Percentiles rank a stretch among this genome's conserved stretches.
phyloP scores from a whole-genome alignment of 352 stramenopile genomes.

The Sclerospora graminicola region DNA sequence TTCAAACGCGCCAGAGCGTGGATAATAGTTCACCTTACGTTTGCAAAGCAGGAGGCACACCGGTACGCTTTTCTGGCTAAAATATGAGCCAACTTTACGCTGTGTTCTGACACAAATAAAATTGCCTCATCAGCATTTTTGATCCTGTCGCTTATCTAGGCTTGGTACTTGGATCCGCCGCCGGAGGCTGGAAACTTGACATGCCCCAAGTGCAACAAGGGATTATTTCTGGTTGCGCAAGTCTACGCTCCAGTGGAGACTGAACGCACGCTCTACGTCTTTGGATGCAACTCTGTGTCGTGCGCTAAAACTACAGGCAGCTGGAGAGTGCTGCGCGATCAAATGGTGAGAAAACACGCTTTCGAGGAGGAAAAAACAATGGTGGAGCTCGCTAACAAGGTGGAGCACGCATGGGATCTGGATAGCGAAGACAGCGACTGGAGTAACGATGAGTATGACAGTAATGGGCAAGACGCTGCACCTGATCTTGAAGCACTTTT shows the following conservation, averaged over 20 bases:
- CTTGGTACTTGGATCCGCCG: conserved; percentile 44
- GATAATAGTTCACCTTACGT: conserved; percentile 55
- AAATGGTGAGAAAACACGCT: conserved; percentile 14
- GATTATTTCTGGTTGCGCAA: conserved; percentile 62
- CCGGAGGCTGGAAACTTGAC: conserved; percentile 25
- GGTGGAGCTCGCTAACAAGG: conserved; percentile 9
- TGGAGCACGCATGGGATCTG: conserved; percentile 21
- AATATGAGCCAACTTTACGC: background rate
- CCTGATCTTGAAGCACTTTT: conserved; percentile 47
- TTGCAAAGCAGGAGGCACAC: conserved; percentile 71
- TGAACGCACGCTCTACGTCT: conserved; percentile 72
- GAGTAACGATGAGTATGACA: conserved; percentile 49
- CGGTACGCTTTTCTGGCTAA: conserved; percentile 24
- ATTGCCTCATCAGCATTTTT: no score
- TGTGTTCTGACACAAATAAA: no score
- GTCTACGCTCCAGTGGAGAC: conserved; percentile 69
- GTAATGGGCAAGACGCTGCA: conserved; percentile 3
- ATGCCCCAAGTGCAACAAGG: conserved; percentile 47
- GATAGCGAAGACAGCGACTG: conserved; percentile 64
- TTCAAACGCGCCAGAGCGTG: conserved; percentile 55
- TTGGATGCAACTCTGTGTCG: conserved; percentile 73
- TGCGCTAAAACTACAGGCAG: conserved; percentile 54
- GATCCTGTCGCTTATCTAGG: conserved; percentile 21
- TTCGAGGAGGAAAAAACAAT: conserved; percentile 5
- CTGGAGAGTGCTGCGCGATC: conserved; percentile 67